Base-by-base conservation (phyloP, 106 monocot genomes). In the Posidonia australis region DNA sequence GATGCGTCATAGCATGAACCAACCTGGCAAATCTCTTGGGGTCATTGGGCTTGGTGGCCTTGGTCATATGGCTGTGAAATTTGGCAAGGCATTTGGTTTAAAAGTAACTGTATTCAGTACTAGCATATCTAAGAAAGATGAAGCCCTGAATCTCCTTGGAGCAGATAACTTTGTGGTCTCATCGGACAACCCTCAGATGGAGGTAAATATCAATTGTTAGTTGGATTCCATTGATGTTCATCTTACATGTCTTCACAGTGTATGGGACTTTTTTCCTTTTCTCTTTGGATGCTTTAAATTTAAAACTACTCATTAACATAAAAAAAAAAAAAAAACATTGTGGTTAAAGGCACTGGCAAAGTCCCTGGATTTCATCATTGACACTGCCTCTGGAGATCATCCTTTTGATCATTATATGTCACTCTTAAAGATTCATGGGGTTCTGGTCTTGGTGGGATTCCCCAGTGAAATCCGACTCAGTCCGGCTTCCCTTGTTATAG, bases 31-130 rank as follows among this genome's bases (percentile, higher is more conserved):
- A 65, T 86, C 90, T 63, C 86, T 94, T 46, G 94, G 94, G 3
- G 86, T 90, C 28, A 80, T 94, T 54, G 94, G 94, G 16, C 77
- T 94, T 25, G 94, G 89, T 26, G 93, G 93, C 22, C 82, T 94
- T 25, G 89, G 94, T 2, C 94, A 90, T 75, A 76, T 90, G 84
- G 94, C 86, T 0, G 89, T 94, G 0, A 86, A 86, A 61, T 90
- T 86, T 70, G 94, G 89, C n/a, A 90, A 90, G 78, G 84, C 84
- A 20, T 94, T 94, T 58, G 94, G 94, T 51, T 66, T 94, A 68
- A 78, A 82, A 6, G 94, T 94, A 13, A 86, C 84, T 1, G 77
- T 94, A 32, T 62, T 94, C 31, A 94, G 94, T 74, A 94, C 94
- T 9, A 86, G 84, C 48, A 54, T 49, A 24, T 94, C 82, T 18